A percentile compares a stretch with the other conserved stretches of the same genome.
Evolutionary conservation across 129 eudicot species (phyloP).

Genomic region (Tagetes erecta): DNA sequence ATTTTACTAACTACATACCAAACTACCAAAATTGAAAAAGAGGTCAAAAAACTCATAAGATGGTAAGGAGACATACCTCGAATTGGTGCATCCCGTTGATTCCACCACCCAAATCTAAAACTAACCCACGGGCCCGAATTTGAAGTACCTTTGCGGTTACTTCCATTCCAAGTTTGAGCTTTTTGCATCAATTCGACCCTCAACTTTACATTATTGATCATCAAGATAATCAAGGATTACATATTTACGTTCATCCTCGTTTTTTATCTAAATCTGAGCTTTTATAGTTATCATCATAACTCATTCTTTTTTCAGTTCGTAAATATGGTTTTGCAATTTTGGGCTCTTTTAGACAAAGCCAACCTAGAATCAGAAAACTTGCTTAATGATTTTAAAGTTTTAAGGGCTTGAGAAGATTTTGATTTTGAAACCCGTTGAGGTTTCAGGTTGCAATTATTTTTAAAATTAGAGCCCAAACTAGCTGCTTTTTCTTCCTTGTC

Average conservation of each 20-base stretch:
- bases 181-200: constrained; percentile 48
- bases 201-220: constrained; percentile 27
- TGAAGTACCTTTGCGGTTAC: constrained; percentile 74
- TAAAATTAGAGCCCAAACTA: constrained; percentile 13
- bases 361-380: neutral
- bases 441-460: constrained; percentile 26
- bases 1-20: neutral
- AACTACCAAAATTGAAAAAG: neutral
- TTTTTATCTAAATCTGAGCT: constrained; percentile 24
- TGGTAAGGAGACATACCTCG: constrained; percentile 50
- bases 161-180: constrained; percentile 62
- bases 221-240: constrained; percentile 2
- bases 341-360: constrained; percentile 5
- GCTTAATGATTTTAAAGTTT: constrained; percentile 1
- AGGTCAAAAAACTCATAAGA: constrained; percentile 11
- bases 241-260: neutral
- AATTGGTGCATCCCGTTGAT: constrained; percentile 71
- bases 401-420: constrained; percentile 29
- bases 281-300: neutral
- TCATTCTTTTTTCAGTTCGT: constrained; percentile 26
- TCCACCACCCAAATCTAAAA: constrained; percentile 86
- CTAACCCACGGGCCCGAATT: constrained; percentile 84
- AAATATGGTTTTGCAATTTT: constrained; percentile 23
- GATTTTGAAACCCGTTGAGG: constrained; percentile 11
- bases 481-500: constrained; percentile 39